Evolutionary conservation across 345 rosid species (phyloP).

Genomic region (Acer negundo): DNA sequence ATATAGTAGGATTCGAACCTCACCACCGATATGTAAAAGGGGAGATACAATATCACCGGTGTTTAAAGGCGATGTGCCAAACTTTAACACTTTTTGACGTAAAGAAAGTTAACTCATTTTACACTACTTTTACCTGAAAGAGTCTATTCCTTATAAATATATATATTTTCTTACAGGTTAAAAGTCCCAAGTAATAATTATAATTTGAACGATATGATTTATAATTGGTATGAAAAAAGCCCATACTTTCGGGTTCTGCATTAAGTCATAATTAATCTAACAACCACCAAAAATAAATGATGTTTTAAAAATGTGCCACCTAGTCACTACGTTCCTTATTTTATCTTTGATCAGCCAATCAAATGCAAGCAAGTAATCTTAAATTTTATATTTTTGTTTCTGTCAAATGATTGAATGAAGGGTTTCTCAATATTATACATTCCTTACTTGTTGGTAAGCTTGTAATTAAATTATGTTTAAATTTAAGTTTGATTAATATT

Average conservation of each 20-base stretch:
- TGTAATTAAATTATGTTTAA: background rate
- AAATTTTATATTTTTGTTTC: background rate
- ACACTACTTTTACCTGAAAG: too few relatives aligned
- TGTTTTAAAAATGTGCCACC: too few relatives aligned
- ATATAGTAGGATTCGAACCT: too few relatives aligned
- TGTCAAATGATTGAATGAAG: background rate
- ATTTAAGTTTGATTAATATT: background rate
- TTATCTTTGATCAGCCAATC: background rate
- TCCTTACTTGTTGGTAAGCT: background rate
- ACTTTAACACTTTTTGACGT: too few relatives aligned
- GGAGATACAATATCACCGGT: too few relatives aligned
- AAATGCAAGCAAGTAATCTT: background rate
- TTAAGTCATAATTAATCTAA: background rate
- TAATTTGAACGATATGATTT: background rate
- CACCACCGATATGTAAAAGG: too few relatives aligned
- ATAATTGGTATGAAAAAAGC: background rate
- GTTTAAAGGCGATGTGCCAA: too few relatives aligned
- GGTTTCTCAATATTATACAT: background rate
- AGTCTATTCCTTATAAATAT: background rate
- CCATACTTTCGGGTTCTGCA: background rate
- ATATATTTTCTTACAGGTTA: background rate
- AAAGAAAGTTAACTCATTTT: too few relatives aligned
- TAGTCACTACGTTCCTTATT: background rate
- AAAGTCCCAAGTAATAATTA: background rate
- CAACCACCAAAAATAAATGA: background rate